Percentiles rank a stretch among this genome's conserved stretches.
Conservation (phyloP, 2,329 filamentous ascomycete species). For the Cylindrodendrum hubeiense region DNA sequence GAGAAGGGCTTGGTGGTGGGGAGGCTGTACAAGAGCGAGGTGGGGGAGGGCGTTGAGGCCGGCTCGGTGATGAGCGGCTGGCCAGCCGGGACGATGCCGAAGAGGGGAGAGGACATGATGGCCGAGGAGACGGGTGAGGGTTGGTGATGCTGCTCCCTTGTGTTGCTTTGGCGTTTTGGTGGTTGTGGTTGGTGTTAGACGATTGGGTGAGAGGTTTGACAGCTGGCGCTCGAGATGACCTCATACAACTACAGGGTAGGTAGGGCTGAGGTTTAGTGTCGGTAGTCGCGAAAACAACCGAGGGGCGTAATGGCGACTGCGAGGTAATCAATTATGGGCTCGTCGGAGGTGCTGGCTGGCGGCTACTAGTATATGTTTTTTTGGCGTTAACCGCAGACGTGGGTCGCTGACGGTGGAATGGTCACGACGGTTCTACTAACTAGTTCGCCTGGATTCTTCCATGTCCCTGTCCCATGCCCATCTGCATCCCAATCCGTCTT, state of each 20-base stretch:
- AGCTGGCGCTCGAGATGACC: not conserved
- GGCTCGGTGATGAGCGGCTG: conserved; percentile 68
- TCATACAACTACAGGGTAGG: conserved; percentile 9
- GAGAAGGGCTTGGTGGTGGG: conserved; percentile 70
- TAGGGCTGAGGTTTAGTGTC: not conserved
- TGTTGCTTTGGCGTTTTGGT: not conserved
- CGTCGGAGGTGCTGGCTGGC: not conserved
- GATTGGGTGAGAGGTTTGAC: not conserved
- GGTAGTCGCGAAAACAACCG: not conserved
- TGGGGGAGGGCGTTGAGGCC: conserved; percentile 64
- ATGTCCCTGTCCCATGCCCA: not conserved
- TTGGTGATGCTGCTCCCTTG: not conserved
- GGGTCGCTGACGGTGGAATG: conserved; percentile 11
- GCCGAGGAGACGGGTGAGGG: conserved; percentile 12
- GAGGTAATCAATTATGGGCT: not conserved
- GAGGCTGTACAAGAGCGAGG: conserved; percentile 69
- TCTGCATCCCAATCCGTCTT: conserved; percentile 19
- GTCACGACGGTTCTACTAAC: conserved; percentile 14
- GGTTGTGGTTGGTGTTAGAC: not conserved
- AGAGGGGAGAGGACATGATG: conserved; percentile 60
- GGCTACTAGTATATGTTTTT: not conserved
- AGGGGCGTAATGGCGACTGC: not conserved
- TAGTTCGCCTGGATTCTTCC: not conserved
- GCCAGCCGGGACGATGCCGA: conserved; percentile 72
- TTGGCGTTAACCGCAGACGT: not conserved